Percentiles rank a stretch among this genome's conserved stretches.
Evolutionary conservation across 2,329 filamentous ascomycete species (phyloP).

Genomic region (Sporothrix mexicana): DNA sequence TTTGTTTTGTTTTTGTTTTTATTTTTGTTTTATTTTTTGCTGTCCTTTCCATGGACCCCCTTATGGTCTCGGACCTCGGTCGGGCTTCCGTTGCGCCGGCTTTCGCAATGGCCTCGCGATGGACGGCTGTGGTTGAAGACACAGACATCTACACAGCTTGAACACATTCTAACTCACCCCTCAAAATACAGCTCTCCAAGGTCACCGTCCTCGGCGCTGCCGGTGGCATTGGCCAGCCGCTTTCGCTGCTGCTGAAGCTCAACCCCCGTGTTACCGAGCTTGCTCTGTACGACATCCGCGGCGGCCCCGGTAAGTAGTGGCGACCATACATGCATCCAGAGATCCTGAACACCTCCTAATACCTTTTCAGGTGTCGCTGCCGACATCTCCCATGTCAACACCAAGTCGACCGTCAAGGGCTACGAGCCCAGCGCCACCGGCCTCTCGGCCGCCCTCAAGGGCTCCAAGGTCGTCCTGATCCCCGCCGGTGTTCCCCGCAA

Average conservation of each 20-base stretch:
- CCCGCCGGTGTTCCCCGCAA: slow-evolving; percentile 98
- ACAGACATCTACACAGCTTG: background rate
- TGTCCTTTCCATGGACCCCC: slow-evolving; percentile 36
- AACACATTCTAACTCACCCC: background rate
- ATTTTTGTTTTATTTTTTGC: background rate
- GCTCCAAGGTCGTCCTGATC: slow-evolving; percentile 92
- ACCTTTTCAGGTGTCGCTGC: slow-evolving; percentile 71
- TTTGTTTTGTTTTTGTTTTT: slow-evolving; percentile 30
- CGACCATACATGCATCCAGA: no score
- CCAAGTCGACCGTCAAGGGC: slow-evolving; percentile 91
- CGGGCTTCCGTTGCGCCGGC: slow-evolving; percentile 28
- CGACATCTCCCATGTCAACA: slow-evolving; percentile 98
- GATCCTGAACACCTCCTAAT: no score
- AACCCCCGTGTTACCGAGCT: slow-evolving; percentile 94
- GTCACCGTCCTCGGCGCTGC: slow-evolving; percentile 95
- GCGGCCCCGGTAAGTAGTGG: slow-evolving; percentile 74
- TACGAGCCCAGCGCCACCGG: slow-evolving; percentile 79
- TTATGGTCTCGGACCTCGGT: slow-evolving; percentile 22
- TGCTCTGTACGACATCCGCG: slow-evolving; percentile 96
- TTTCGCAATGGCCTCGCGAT: background rate
- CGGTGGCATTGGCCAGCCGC: slow-evolving; percentile 97
- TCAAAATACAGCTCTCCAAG: slow-evolving; percentile 77
- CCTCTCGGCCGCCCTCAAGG: slow-evolving; percentile 80
- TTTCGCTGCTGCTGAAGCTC: slow-evolving; percentile 97
- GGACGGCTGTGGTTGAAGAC: background rate